Evolutionary conservation across 768 basidiomycete species (phyloP).

Genomic region (Psilocybe cubensis): DNA sequence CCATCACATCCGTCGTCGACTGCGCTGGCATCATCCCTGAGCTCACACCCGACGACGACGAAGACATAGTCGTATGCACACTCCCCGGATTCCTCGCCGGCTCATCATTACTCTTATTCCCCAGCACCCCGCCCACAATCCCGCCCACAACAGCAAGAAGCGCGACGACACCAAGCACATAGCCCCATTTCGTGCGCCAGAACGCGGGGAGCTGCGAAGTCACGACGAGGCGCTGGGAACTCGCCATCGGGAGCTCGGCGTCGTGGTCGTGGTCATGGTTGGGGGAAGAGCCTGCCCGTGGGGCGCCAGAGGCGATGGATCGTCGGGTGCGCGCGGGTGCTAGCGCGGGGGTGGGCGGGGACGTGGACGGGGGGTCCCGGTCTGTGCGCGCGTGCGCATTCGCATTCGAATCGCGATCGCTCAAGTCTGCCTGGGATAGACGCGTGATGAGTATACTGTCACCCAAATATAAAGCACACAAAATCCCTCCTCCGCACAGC

Average conservation of each 20-base stretch:
- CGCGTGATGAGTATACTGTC: background rate
- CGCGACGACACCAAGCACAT: conserved; percentile 14
- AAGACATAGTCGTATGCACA: background rate
- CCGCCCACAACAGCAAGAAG: conserved; percentile 24
- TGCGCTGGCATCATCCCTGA: background rate
- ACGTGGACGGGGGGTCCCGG: no score
- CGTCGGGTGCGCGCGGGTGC: background rate
- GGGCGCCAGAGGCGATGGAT: background rate
- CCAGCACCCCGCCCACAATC: conserved; percentile 28
- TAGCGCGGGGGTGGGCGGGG: background rate
- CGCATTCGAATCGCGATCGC: background rate
- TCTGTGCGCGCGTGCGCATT: no score
- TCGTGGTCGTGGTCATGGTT: no score
- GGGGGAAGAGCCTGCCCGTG: background rate
- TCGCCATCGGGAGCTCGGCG: no score
- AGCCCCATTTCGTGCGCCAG: conserved; percentile 26
- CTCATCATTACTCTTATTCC: conserved; percentile 6
- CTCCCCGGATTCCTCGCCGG: background rate
- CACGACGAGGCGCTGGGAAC: conserved; percentile 13
- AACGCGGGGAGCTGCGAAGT: conserved; percentile 24
- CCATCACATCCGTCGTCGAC: background rate
- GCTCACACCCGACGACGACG: background rate
- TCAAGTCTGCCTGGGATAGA: conserved; percentile 11
- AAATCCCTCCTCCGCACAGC: background rate
- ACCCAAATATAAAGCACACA: background rate